phyloP scores from a whole-genome alignment of 257 asterid species.

The Petunia secreta region DNA sequence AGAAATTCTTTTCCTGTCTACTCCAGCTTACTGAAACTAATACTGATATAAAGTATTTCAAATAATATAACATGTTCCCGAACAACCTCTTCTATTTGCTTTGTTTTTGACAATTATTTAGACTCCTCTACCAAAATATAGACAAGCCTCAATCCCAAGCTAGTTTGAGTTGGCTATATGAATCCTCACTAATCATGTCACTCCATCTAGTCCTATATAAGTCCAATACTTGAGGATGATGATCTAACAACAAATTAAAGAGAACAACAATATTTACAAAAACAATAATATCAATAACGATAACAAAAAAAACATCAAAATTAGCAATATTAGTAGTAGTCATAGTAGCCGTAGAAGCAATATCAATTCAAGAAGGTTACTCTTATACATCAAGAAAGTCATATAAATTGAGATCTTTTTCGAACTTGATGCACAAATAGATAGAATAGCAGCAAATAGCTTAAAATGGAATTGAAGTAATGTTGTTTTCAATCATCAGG shows the following conservation, averaged over 20 bases:
- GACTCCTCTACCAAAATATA: neutral
- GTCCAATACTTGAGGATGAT: neutral
- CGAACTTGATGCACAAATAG: too few species aligned
- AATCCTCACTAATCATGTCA: constrained; percentile 4
- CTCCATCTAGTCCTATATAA: neutral
- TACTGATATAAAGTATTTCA: neutral
- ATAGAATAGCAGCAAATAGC: neutral
- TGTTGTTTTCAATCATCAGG: constrained; percentile 1
- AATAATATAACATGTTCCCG: neutral
- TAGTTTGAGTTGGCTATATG: neutral
- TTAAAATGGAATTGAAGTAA: constrained; percentile 8
- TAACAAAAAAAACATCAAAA: neutral
- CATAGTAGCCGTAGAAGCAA: neutral
- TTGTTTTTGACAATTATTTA: neutral
- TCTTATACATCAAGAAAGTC: neutral
- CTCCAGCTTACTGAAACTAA: neutral
- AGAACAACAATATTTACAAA: neutral
- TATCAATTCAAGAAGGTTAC: neutral
- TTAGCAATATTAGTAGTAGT: neutral
- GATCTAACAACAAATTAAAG: neutral
- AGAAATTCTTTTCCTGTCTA: neutral
- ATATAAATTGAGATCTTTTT: too few species aligned
- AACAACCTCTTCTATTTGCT: neutral
- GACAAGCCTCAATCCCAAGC: neutral
- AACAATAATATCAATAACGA: neutral